A percentile compares a stretch with the other conserved stretches of the same genome.
Conservation (phyloP, 257 asterid genomes). For the Fraxinus americana region DNA sequence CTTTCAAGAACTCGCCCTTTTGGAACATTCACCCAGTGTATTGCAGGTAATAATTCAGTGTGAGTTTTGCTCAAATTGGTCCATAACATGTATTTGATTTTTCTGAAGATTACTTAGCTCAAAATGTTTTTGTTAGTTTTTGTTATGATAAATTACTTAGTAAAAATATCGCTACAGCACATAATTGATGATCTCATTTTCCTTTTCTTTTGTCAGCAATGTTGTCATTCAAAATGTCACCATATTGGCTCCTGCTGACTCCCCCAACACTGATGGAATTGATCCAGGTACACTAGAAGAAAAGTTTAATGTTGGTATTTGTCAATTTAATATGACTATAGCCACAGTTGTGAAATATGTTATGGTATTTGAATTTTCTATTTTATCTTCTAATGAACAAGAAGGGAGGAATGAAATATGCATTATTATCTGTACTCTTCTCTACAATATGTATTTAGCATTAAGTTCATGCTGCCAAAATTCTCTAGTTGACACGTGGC, state of each 20-base stretch:
- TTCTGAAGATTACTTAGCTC: neutral
- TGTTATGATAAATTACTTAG: neutral
- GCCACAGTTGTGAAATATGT: neutral
- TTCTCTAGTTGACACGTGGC: neutral
- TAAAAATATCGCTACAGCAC: neutral
- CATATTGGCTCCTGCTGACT: conserved; percentile 85
- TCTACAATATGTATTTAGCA: neutral
- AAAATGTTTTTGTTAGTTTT: neutral
- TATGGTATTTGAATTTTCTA: neutral
- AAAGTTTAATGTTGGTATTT: neutral
- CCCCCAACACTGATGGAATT: conserved; percentile 98
- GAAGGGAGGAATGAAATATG: neutral
- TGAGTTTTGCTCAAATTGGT: neutral
- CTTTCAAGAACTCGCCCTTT: conserved; percentile 90
- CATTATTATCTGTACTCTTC: neutral
- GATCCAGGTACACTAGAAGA: conserved; percentile 72
- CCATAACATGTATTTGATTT: conserved; percentile 9
- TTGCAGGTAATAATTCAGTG: conserved; percentile 61
- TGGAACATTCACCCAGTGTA: conserved; percentile 99
- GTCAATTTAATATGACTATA: neutral
- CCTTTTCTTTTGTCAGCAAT: conserved; percentile 49
- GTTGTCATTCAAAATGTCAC: conserved; percentile 83
- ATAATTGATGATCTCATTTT: neutral
- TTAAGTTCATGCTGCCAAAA: neutral
- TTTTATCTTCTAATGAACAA: neutral